Base-by-base conservation (phyloP, 2,329 filamentous ascomycete genomes). In the Torrubiellomyces zombiae region DNA sequence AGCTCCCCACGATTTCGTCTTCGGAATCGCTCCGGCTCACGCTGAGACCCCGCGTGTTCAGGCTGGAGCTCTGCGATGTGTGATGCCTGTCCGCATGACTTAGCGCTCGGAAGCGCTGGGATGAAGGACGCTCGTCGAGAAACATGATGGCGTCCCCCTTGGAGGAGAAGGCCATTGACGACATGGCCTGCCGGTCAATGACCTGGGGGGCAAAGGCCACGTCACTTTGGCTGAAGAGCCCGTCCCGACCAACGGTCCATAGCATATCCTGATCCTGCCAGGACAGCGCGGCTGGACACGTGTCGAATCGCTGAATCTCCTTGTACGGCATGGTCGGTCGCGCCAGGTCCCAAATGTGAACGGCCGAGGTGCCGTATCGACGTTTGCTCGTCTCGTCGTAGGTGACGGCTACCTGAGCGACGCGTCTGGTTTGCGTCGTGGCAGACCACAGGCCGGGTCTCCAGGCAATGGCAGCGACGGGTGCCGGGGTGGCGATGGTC, bases 331-430 rank as follows among this genome's bases (percentile, higher is more conserved):
- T 61, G 2, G 68, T 66, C 2, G 72, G 68, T 16, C 73, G 56
- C 6, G 68, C 71, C n/a, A 78, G 48, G 39, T 78, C 73, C 70
- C 71, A 78, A 12, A 77, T 55, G 28, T 77, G 70, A 9, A 75
- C 67, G 0, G 60, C 54, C 15, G 58, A 64, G 21, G 66, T 63
- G 20, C 67, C 68, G 26, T 62, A 61, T 7, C 60, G 55, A 28
- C 59, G 62, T 21, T 57, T 45, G 35, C 59, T 60, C 20, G 53
- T 54, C 35, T 69, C 67, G 30, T 74, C 63, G 38, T 76, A 73
- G 2, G 66, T 56, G 2, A 75, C 62, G 3, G 68, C 67, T 8
- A 75, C 53, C 38, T 75, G 68, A 1, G 70, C 69, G 3, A 65
- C 63, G 21, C 70, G 57, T 23, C 61, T 58, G 4, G 61, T 67